Base-by-base conservation (phyloP, 1,284 basidiomycete genomes). In the Volvariella surrecta region DNA sequence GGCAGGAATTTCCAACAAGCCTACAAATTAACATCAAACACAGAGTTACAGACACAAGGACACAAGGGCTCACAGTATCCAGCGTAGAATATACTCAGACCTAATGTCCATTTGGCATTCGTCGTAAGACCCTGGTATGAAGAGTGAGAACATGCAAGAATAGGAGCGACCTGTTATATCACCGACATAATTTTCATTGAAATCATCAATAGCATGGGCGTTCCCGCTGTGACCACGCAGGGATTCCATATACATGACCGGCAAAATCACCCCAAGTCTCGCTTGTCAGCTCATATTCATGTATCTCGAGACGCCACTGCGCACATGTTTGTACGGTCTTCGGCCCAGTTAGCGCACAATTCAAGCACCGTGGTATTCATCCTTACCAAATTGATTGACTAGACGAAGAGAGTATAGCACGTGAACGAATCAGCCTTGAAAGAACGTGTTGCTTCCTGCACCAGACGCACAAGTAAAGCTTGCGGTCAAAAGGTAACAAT, bases 351-450 rank as follows among this genome's bases (percentile, higher is more conserved):
- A 32, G 46, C 21, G 44, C 1, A 18, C 11, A 30, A 22, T 16
- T 45, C 13, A 16, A 18, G 16, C 34, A 17, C 6, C 2, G 11
- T 7, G 20, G 4, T 1, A 9, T 35, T 40, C 43, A 7, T 31
- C 39, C 59, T 50, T 47, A 74, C 74, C 73, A 45, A 76, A 74
- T 50, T 74, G 73, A 52, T 76, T 75, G 64, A 75, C 73, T 75
- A 39, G 38, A 38, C 17, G 18, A n/a, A n/a, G n/a, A n/a, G n/a
- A n/a, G n/a, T n/a, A n/a, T n/a, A n/a, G n/a, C n/a, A n/a, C n/a
- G n/a, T n/a, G n/a, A n/a, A n/a, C n/a, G n/a, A n/a, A n/a, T n/a
- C n/a, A n/a, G n/a, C n/a, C n/a, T n/a, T n/a, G n/a, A n/a, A n/a
- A n/a, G n/a, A n/a, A n/a, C n/a, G n/a, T n/a, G n/a, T n/a, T n/a